phyloP scores from a whole-genome alignment of 768 basidiomycete species.

The Psilocybe cubensis region DNA sequence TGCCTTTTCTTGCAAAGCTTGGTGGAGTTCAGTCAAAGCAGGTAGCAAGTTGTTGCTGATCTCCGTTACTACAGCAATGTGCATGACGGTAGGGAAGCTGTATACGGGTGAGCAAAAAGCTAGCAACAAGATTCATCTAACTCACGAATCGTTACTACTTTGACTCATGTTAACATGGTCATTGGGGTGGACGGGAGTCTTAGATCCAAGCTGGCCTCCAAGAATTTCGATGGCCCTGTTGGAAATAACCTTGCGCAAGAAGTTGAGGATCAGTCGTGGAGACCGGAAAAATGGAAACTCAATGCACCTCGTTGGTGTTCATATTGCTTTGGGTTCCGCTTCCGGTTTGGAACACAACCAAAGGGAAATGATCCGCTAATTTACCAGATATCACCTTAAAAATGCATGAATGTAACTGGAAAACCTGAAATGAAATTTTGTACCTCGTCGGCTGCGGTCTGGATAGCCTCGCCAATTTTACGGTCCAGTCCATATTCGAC shows the following conservation, averaged over 20 bases:
- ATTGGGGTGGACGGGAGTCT: conserved; percentile 98
- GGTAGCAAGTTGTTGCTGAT: conserved; percentile 81
- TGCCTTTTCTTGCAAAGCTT: conserved; percentile 83
- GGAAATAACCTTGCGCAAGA: conserved; percentile 77
- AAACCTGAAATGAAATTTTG: conserved; percentile 20
- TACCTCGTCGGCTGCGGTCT: conserved; percentile 93
- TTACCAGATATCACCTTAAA: conserved; percentile 94
- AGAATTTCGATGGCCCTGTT: conserved; percentile 98
- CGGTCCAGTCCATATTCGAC: conserved; percentile 88
- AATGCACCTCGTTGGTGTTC: conserved; percentile 91
- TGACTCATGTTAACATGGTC: conserved; percentile 99
- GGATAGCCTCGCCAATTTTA: conserved; percentile 86
- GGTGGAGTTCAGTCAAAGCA: conserved; percentile 80
- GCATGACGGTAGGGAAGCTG: conserved; percentile 99
- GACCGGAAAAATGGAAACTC: background rate
- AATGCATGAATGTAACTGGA: conserved; percentile 2
- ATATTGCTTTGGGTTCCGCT: conserved; percentile 99
- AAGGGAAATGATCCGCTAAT: conserved; percentile 92
- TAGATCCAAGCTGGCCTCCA: conserved; percentile 93
- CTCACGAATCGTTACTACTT: conserved; percentile 97
- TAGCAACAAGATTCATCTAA: conserved; percentile 11
- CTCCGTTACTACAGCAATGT: conserved; percentile 93
- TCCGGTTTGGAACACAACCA: conserved; percentile 99
- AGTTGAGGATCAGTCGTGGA: conserved; percentile 2
- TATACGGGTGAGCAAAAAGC: background rate